Base-by-base conservation (phyloP, 116 monocot genomes). In the Posidonia oceanica region DNA sequence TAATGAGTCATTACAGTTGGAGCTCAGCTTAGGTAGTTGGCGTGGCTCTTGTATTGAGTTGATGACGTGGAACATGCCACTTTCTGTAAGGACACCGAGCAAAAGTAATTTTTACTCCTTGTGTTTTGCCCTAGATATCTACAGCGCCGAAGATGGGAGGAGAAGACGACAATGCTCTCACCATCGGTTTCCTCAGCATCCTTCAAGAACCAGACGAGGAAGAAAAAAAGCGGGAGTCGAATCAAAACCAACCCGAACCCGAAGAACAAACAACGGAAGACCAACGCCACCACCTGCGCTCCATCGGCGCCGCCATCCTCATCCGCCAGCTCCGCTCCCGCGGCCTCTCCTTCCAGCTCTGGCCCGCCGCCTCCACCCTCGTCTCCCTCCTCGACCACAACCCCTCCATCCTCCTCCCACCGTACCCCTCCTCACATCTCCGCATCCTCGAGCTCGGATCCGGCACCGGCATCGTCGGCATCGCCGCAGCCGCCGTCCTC, bases 321-420 rank as follows among this genome's bases (percentile, higher is more conserved):
- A 80, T 80, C 55, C 85, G 90, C 7, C 78, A 83, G 72, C 72
- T 83, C 58, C 83, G 74, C 10, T 87, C 94, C n/a, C 90, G 66
- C 18, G 94, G 94, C 61, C 94, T 94, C 75, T 87, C 91, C 74
- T 96, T 96, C 83, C 91, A 91, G 82, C 82, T 96, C 69, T 96
- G 96, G 96, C 91, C 96, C 6, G 88, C 91, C 52, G 96, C 96
- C 74, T 55, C 80, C 75, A 73, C 96, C 39, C 86, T 96, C 77
- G 74, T 91, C 73, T 80, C 86, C 71, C 80, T 91, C 78, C 83
- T 91, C 75, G 83, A 88, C 68, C 75, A 42, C 67, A 18, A 54
- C 69, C 91, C 91, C 52, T 69, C 80, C 63, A 12, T 62, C 39
- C 53, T 90, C 68, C 75, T 76, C 80, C 76, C 83, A 86, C 65